Conservation (phyloP, 306 rosid species). For the Abrus pulchellus region DNA sequence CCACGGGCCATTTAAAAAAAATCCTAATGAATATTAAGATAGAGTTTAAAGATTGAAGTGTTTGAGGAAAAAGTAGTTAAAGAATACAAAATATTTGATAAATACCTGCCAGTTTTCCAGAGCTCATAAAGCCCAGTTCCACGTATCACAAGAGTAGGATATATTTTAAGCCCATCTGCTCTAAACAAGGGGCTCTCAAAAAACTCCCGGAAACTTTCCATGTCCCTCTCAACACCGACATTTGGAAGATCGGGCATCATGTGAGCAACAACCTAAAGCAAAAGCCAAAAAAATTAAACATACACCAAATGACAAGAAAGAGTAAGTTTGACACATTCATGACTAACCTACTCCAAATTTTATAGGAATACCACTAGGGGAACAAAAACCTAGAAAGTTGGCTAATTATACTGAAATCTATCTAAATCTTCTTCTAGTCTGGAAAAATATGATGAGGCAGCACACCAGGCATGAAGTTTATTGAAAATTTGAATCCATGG, state of each 20-base stretch:
- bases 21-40: conserved; percentile 4
- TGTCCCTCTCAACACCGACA: conserved; percentile 97
- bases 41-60: background rate
- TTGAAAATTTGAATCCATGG: conserved; percentile 17
- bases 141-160: conserved; percentile 96
- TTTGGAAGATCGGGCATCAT: conserved; percentile 99
- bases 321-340: conserved; percentile 25
- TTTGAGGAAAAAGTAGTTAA: background rate
- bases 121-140: conserved; percentile 99
- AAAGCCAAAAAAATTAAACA: conserved; percentile 24
- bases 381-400: conserved; percentile 16
- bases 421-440: conserved; percentile 24
- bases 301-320: conserved; percentile 23
- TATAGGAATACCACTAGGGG: conserved; percentile 21
- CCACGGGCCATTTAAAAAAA: background rate
- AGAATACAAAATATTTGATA: conserved; percentile 21
- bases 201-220: conserved; percentile 97
- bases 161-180: conserved; percentile 98
- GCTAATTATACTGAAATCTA: conserved; percentile 7
- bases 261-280: conserved; percentile 92
- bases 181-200: conserved; percentile 91
- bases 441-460: conserved; percentile 16
- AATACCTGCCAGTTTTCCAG: conserved; percentile 98
- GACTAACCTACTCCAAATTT: conserved; percentile 14
- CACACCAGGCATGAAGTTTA: conserved; percentile 6